Evolutionary conservation across 495 filamentous ascomycete genomes (phyloP), one percentile per base, ranked within the genome.

Genomic region (Corynascus novoguineensis): DNA sequence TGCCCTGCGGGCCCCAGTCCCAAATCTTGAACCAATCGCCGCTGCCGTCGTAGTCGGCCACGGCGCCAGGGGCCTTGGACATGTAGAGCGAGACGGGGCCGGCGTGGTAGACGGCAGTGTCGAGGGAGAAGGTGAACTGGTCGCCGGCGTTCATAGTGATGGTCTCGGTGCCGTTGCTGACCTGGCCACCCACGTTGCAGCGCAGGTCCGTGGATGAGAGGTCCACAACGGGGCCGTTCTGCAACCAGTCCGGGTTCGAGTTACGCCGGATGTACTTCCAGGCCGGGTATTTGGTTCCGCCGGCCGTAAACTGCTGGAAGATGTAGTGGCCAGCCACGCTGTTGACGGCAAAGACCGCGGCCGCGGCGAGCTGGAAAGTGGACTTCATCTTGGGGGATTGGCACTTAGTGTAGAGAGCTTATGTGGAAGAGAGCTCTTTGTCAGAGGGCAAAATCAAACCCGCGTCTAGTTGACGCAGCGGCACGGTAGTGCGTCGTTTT

Each of bases 211-310:
- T 68, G 12, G 76, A 78, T 1, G 74, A 50, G 2, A 83, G 72
- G 59, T 80, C 74, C 22, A 74, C 79, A 27, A 83, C 81, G 6
- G 81, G 81, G 27, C 78, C 81, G 64, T 84, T 84, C 64, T 77
- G 72, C 2, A 65, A 60, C 65, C 65, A 67, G 10, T 59, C 37
- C 9, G 65, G 65, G 73, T 81, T 83, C 47, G 68, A 76, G 70
- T 81, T 81, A 57, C 69, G 71, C 19, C 81, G 76, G 46, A 84
- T 68, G 58, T 78, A 78, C 57, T 81, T 70, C 64, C 78, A 83
- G 17, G 63, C 58, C 11, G 64, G 57, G 19, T 72, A 75, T 60
- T 78, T 74, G 17, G 64, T 63, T 2, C 69, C 70, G 28, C 74
- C 75, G 44, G 72, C 70, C 1, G 74, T 71, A 32, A 81, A 62